Conservation (phyloP, 768 basidiomycete genomes). For the Amanita pallidorosea region DNA sequence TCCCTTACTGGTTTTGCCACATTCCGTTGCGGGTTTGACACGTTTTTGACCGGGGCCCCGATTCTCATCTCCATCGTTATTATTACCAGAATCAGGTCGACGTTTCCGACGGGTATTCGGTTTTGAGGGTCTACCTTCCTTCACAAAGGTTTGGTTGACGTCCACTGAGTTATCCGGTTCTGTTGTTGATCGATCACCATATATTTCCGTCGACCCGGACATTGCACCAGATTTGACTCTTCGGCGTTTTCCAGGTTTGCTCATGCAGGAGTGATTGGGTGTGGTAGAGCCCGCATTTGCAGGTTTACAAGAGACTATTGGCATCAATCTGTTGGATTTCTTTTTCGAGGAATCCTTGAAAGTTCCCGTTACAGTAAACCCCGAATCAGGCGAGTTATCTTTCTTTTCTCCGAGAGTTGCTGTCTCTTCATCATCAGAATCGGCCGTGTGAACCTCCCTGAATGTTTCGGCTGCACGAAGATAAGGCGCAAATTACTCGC, state of each 20-base stretch:
- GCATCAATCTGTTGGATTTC: neutral
- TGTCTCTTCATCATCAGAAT: neutral
- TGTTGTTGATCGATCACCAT: neutral
- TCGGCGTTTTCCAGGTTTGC: neutral
- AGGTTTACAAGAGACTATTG: no score
- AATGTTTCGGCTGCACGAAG: neutral
- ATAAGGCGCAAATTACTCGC: neutral
- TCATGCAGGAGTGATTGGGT: neutral
- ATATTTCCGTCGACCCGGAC: neutral
- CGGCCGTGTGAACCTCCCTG: neutral
- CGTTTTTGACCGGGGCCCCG: neutral
- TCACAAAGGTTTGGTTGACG: neutral
- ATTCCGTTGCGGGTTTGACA: neutral
- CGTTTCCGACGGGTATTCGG: neutral
- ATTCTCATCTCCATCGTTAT: neutral
- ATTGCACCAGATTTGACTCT: neutral
- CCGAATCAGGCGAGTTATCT: neutral
- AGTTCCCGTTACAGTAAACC: neutral
- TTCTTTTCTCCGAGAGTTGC: neutral
- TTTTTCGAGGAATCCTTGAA: neutral
- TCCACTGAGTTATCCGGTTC: neutral
- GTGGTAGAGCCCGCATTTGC: neutral
- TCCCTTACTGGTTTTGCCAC: conserved; percentile 1
- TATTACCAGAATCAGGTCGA: neutral
- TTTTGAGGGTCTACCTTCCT: neutral